phyloP scores from a whole-genome alignment of 2,329 filamentous ascomycete genomes.

The Ascochyta koolunga region DNA sequence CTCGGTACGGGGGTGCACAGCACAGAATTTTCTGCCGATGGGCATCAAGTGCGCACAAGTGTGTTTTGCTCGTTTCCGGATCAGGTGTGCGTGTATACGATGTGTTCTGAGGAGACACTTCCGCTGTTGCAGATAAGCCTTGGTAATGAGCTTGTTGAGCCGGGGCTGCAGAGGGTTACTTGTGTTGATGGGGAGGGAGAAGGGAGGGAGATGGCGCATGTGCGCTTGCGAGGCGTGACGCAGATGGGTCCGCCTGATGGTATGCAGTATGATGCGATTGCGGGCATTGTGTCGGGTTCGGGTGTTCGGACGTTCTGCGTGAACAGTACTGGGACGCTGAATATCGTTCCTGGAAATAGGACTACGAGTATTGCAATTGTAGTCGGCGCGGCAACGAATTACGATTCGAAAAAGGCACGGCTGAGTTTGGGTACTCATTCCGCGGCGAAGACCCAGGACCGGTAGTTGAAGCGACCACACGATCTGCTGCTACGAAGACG shows the following conservation, averaged over 20 bases:
- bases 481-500: slow-evolving; percentile 43
- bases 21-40: slow-evolving; percentile 38
- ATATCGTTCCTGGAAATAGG: slow-evolving; percentile 8
- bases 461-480: slow-evolving; percentile 45
- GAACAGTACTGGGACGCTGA: slow-evolving; percentile 13
- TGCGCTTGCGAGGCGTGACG: slow-evolving; percentile 38
- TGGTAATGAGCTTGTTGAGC: slow-evolving; percentile 50
- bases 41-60: slow-evolving; percentile 41
- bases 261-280: slow-evolving; percentile 53
- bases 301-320: slow-evolving; percentile 19
- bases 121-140: slow-evolving; percentile 52
- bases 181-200: slow-evolving; percentile 39
- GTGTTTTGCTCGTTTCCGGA: slow-evolving; percentile 56
- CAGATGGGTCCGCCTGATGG: slow-evolving; percentile 51
- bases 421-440: slow-evolving; percentile 55
- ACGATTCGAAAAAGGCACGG: slow-evolving; percentile 58
- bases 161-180: slow-evolving; percentile 33
- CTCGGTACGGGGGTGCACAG: slow-evolving; percentile 52
- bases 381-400: slow-evolving; percentile 56
- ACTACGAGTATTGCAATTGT: slow-evolving; percentile 48
- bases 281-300: slow-evolving; percentile 31
- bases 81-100: slow-evolving; percentile 49
- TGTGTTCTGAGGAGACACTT: slow-evolving; percentile 42
- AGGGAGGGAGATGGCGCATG: slow-evolving; percentile 39
- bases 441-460: slow-evolving; percentile 54